These are phyloP conservation scores for Exophiala phaeomuriformis DNA, from an alignment of 2,329 filamentous ascomycete genomes.

Conservation along the genomic window DNA sequence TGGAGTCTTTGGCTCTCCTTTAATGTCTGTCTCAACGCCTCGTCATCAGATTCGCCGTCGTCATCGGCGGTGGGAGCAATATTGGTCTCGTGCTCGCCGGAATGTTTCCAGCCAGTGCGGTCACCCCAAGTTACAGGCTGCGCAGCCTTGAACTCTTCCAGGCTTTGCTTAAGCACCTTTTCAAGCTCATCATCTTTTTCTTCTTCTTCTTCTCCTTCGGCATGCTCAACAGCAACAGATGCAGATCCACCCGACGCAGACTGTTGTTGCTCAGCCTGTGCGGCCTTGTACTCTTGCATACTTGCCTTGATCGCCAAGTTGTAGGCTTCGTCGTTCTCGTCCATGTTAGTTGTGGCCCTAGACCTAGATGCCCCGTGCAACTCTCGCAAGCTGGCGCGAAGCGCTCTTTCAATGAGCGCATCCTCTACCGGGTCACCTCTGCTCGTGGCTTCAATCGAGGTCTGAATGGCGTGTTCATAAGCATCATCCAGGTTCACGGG, in stretches of 20 bases:
- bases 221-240: not conserved
- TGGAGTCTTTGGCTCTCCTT: slow-evolving; percentile 26
- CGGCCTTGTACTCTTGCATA: slow-evolving; percentile 22
- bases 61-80: no score
- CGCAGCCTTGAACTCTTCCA: slow-evolving; percentile 33
- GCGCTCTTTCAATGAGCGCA: slow-evolving; percentile 61
- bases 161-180: slow-evolving; percentile 39
- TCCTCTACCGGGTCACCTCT: slow-evolving; percentile 64
- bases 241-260: not conserved
- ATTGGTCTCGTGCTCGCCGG: no score
- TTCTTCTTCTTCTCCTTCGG: no score
- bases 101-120: no score
- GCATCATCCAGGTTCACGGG: slow-evolving; percentile 45
- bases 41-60: slow-evolving; percentile 28
- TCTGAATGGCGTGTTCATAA: slow-evolving; percentile 64
- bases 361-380: slow-evolving; percentile 32
- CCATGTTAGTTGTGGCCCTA: slow-evolving; percentile 26
- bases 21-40: slow-evolving; percentile 37
- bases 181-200: slow-evolving; percentile 37
- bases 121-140: not conserved
- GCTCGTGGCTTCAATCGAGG: slow-evolving; percentile 63
- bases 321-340: slow-evolving; percentile 28
- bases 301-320: slow-evolving; percentile 29
- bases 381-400: slow-evolving; percentile 63
- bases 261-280: slow-evolving; percentile 18